Evolutionary conservation across 495 filamentous ascomycete species (phyloP).

Genomic region (Podospora fimiseda): DNA sequence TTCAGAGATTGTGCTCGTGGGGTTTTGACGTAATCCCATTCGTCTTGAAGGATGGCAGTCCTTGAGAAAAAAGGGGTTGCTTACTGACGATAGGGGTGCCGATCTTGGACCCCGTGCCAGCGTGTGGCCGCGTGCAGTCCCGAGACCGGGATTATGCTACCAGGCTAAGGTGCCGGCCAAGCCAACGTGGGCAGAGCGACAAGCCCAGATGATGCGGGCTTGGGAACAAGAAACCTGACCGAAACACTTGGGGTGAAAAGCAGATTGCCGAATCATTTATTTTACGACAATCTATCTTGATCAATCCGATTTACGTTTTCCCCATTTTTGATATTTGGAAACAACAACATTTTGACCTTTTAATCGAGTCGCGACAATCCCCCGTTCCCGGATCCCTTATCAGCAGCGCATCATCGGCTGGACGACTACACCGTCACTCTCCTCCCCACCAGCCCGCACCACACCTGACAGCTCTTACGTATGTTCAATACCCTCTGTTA

Average conservation of each 20-base stretch:
- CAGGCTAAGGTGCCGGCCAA: conserved; percentile 5
- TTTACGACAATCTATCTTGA: neutral
- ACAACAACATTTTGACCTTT: neutral
- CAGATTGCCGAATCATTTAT: neutral
- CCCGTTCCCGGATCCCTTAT: too few relatives aligned
- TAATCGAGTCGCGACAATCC: neutral
- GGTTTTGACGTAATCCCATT: conserved; percentile 34
- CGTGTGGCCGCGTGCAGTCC: conserved; percentile 5
- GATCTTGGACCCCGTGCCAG: conserved; percentile 19
- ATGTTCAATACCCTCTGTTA: too few relatives aligned
- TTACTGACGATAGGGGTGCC: conserved; percentile 10
- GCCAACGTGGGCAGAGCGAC: conserved; percentile 2
- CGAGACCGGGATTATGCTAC: conserved; percentile 17
- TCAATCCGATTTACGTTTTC: neutral
- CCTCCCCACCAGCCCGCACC: neutral
- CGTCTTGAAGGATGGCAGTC: conserved; percentile 21
- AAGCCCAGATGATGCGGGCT: conserved; percentile 10
- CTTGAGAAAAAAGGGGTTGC: conserved; percentile 4
- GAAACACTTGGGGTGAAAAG: neutral
- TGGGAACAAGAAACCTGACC: conserved; percentile 1
- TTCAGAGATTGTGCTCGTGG: conserved; percentile 33
- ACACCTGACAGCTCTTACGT: neutral
- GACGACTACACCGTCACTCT: neutral
- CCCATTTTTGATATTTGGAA: neutral
- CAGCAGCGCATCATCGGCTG: too few relatives aligned